Evolutionary conservation across 352 stramenopile genomes (phyloP), one percentile per base, ranked within the genome.

Genomic region (Phytophthora sp.): DNA sequence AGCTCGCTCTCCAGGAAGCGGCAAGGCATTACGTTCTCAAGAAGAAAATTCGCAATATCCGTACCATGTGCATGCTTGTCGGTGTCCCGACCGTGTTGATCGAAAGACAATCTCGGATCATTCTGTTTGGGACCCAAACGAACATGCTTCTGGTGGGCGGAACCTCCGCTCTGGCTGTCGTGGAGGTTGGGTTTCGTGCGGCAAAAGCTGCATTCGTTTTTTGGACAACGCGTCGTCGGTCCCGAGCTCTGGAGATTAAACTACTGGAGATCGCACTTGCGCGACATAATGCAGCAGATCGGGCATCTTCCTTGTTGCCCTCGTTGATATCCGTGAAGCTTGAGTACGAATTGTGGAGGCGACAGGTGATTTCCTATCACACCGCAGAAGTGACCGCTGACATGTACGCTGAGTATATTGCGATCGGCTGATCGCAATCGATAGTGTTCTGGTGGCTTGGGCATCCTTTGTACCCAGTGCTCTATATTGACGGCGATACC

Each of bases 321-420:
- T 63, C 44, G 15, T 9, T 18, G 26, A 26, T 33, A 21, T 54
- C 56, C 1, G 45, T 57, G n/a, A 57, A 44, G n/a, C 20, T 66
- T 7, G 36, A 66, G 16, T 78, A 72, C 21, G 47, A 75, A n/a
- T 18, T 55, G 2, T 80, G 75, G 71, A 63, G 39, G 29, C 33
- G 26, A n/a, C 70, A 70, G 18, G 35, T 72, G 6, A 46, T 85
- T 4, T 29, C 44, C 0, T 66, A 79, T n/a, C 72, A 82, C 20
- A 74, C 74, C 13, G 68, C 74, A 29, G 77, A 85, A 55, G 23
- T 62, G 7, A 75, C 73, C 7, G 71, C 71, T 23, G 74, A 80
- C 35, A 85, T 85, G 74, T 79, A 77, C 21, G 71, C 76, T n/a
- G 76, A 85, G 60, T 82, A 85, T 41, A 72, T 85, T 30, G 74